Percentiles rank a stretch among this genome's conserved stretches.
Conservation (phyloP, 1,284 basidiomycete species). For the Ceratobasidium papillatum region DNA sequence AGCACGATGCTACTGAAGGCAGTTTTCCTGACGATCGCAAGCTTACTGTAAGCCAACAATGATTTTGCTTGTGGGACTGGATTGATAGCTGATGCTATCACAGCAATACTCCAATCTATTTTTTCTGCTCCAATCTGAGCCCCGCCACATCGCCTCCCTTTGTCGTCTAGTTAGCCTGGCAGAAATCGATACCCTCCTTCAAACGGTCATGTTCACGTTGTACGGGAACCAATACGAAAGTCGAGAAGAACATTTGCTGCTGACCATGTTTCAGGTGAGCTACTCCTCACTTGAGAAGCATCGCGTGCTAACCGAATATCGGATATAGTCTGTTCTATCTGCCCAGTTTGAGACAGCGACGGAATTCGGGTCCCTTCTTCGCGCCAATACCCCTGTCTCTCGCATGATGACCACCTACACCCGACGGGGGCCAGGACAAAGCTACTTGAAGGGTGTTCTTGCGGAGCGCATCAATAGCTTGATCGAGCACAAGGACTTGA, state of each 20-base stretch:
- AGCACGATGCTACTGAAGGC: slow-evolving; percentile 88
- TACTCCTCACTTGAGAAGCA: not conserved
- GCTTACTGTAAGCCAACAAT: slow-evolving; percentile 57
- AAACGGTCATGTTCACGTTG: slow-evolving; percentile 99
- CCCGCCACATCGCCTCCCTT: slow-evolving; percentile 93
- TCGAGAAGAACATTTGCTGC: slow-evolving; percentile 95
- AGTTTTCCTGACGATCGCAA: slow-evolving; percentile 93
- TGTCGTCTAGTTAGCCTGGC: slow-evolving; percentile 96
- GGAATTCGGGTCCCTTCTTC: slow-evolving; percentile 95
- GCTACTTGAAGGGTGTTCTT: slow-evolving; percentile 95
- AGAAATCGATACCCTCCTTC: slow-evolving; percentile 97
- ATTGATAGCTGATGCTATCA: not conserved
- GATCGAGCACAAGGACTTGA: slow-evolving; percentile 98
- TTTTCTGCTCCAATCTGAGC: slow-evolving; percentile 97
- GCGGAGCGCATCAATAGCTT: slow-evolving; percentile 97
- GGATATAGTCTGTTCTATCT: slow-evolving; percentile 86
- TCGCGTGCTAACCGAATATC: not conserved
- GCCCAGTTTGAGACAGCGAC: slow-evolving; percentile 99
- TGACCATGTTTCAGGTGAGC: slow-evolving; percentile 92
- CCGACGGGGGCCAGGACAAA: slow-evolving; percentile 95
- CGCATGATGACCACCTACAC: slow-evolving; percentile 99
- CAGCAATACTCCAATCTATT: slow-evolving; percentile 98
- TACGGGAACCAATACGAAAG: slow-evolving; percentile 99
- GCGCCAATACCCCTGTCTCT: slow-evolving; percentile 98
- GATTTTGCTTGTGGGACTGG: slow-evolving; percentile 16